phyloP scores from a whole-genome alignment of 2,329 filamentous ascomycete species.

The Hortaea werneckii region DNA sequence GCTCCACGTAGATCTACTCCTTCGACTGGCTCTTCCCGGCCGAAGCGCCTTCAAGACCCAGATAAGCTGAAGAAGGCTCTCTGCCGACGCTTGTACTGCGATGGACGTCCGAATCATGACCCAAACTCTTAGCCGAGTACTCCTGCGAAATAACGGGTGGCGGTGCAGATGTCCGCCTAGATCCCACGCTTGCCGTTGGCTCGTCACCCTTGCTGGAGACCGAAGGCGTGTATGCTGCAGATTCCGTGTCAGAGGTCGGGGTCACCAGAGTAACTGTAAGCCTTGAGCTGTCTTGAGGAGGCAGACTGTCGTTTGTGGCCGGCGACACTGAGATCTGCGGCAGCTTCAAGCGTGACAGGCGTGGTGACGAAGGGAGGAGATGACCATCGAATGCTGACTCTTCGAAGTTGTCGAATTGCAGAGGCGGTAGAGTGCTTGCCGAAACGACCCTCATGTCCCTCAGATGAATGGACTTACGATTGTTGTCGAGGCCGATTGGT shows the following conservation, averaged over 20 bases:
- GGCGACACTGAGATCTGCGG: neutral
- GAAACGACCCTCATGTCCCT: too few species aligned
- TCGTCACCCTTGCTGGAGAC: constrained; percentile 2
- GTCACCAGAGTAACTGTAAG: constrained; percentile 2
- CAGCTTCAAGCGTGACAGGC: neutral
- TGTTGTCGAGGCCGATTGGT: too few species aligned
- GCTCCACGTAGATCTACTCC: too few species aligned
- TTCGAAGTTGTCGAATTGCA: too few species aligned
- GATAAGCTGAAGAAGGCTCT: constrained; percentile 5
- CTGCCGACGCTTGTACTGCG: constrained; percentile 4
- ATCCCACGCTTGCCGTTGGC: constrained; percentile 6
- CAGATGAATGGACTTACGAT: too few species aligned
- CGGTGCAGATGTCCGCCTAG: neutral
- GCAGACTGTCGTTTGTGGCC: neutral
- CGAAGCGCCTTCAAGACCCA: constrained; percentile 7
- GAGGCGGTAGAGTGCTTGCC: too few species aligned
- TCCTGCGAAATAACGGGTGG: constrained; percentile 10
- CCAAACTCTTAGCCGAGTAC: constrained; percentile 8
- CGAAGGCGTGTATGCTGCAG: constrained; percentile 9
- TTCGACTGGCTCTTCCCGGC: too few species aligned
- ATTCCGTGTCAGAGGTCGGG: neutral
- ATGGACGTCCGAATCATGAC: constrained; percentile 7
- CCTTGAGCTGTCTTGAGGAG: neutral
- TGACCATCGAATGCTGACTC: neutral
- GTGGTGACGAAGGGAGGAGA: neutral